phyloP scores from a whole-genome alignment of 129 eudicot genomes.

The Chrysanthemum lavandulifolium region DNA sequence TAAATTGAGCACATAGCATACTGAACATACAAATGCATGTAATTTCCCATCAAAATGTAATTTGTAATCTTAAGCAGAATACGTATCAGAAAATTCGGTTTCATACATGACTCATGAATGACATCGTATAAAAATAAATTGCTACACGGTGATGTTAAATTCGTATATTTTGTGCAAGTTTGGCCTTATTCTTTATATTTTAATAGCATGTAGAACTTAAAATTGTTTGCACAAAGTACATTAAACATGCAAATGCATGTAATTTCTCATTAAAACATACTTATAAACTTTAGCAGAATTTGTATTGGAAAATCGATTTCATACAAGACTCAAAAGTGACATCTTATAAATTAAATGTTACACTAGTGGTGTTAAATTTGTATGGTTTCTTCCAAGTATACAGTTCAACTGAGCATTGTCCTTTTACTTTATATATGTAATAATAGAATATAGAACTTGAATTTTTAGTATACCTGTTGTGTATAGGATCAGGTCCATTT shows the following conservation, averaged over 20 bases:
- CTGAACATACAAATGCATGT: constrained; percentile 11
- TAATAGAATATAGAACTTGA: not conserved
- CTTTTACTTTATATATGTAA: not conserved
- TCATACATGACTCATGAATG: constrained; percentile 16
- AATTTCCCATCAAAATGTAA: not conserved
- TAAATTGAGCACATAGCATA: constrained; percentile 2
- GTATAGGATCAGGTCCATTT: constrained; percentile 92
- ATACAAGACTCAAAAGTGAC: not conserved
- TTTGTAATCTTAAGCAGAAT: not conserved
- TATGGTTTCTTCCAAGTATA: not conserved
- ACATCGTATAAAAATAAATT: not conserved
- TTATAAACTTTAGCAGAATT: not conserved
- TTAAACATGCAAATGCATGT: constrained; percentile 1
- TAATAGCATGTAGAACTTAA: too few relatives aligned
- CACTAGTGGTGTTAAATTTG: not conserved
- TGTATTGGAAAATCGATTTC: not conserved
- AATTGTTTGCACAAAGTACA: not conserved
- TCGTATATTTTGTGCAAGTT: too few relatives aligned
- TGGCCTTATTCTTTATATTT: too few relatives aligned
- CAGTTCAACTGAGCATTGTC: too few relatives aligned
- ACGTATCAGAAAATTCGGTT: not conserved
- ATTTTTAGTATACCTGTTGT: constrained; percentile 65
- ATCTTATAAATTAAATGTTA: not conserved
- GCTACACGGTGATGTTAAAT: too few relatives aligned
- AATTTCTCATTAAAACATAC: not conserved